These are phyloP conservation scores for Penicillium expansum DNA, from an alignment of 2,329 filamentous ascomycete genomes.

Conservation along the genomic window DNA sequence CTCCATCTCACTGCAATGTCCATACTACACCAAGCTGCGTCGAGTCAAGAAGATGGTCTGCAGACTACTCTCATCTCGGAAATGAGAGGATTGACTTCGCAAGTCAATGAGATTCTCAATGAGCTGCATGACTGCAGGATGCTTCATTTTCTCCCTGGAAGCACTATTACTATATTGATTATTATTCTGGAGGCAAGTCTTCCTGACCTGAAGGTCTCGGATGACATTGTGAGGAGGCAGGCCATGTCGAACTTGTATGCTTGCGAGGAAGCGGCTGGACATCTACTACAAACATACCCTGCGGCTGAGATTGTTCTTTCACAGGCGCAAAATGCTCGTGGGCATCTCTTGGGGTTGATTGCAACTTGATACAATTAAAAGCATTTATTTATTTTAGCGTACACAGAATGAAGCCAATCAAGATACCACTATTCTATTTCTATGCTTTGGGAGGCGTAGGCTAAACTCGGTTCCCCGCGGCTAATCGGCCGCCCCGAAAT, in stretches of 20 bases:
- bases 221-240: constrained; percentile 5
- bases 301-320: constrained; percentile 12
- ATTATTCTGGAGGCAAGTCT: constrained; percentile 8
- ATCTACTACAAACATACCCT: constrained; percentile 10
- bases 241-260: constrained; percentile 8
- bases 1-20: constrained; percentile 8
- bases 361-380: background rate
- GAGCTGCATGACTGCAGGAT: constrained; percentile 8
- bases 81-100: background rate
- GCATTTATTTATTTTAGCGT: background rate
- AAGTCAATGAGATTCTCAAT: constrained; percentile 6
- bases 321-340: constrained; percentile 8
- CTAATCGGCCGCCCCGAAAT: background rate
- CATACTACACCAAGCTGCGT: constrained; percentile 1
- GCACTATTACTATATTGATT: constrained; percentile 1
- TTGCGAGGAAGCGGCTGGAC: constrained; percentile 5
- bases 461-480: background rate
- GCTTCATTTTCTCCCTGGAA: constrained; percentile 7
- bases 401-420: background rate
- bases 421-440: background rate
- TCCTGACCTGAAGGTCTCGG: constrained; percentile 2
- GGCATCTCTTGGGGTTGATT: constrained; percentile 1
- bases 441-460: background rate
- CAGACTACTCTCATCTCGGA: background rate
- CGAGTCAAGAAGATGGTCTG: background rate